These are phyloP conservation scores for Corniculantispora saksenae DNA, from an alignment of 2,329 filamentous ascomycete genomes.

Conservation along the genomic window DNA sequence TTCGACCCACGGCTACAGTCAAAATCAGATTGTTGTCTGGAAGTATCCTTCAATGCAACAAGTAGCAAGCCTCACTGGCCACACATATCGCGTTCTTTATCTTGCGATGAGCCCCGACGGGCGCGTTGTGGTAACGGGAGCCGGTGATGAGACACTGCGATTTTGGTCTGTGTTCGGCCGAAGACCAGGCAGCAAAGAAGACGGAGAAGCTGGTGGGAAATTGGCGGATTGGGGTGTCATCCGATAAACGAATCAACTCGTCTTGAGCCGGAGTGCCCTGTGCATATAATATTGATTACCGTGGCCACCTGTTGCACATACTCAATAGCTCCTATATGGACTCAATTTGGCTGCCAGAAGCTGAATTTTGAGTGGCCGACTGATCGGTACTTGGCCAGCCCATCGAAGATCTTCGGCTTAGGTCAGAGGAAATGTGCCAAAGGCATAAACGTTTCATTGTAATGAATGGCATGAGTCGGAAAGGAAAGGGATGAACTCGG, in stretches of 20 bases:
- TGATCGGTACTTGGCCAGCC: no score
- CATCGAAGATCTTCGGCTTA: not conserved
- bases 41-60: conserved; percentile 99
- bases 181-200: conserved; percentile 70
- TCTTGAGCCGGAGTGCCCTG: not conserved
- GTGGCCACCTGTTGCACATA: no score
- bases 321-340: no score
- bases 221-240: conserved; percentile 84
- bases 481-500: not conserved
- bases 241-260: conserved; percentile 45
- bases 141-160: conserved; percentile 90
- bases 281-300: no score
- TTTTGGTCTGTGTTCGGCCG: conserved; percentile 97
- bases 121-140: conserved; percentile 89
- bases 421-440: not conserved
- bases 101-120: conserved; percentile 97
- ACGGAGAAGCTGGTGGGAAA: conserved; percentile 61
- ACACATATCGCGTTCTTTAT: conserved; percentile 95
- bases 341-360: no score
- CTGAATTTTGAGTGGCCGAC: no score
- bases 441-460: not conserved
- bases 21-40: conserved; percentile 99
- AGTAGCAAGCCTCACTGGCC: conserved; percentile 90
- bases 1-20: conserved; percentile 93
- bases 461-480: not conserved